Evolutionary conservation across 1,284 basidiomycete species (phyloP).

Genomic region (Polyporus tsugae): DNA sequence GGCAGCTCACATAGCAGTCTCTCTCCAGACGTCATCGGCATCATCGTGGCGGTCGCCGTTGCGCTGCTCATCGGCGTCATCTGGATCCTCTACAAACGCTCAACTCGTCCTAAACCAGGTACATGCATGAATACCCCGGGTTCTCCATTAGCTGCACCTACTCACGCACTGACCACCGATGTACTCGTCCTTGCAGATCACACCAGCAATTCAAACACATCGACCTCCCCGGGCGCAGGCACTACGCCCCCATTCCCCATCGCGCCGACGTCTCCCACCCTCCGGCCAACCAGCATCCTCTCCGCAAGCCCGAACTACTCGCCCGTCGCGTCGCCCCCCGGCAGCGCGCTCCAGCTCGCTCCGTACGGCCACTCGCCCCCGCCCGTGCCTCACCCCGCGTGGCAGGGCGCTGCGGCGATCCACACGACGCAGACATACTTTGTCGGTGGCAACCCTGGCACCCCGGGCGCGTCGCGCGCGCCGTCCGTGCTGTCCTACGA

Average conservation of each 20-base stretch:
- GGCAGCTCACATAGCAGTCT: neutral
- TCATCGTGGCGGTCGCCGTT: neutral
- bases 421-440: neutral
- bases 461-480: too few species aligned
- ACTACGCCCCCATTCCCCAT: neutral
- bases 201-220: neutral
- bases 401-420: neutral
- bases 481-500: neutral
- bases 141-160: neutral
- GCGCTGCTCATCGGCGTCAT: neutral
- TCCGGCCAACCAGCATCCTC: neutral
- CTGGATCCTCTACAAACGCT: neutral
- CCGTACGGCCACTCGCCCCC: neutral
- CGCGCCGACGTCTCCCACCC: neutral
- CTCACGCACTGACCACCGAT: neutral
- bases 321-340: neutral
- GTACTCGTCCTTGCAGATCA: neutral
- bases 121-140: neutral
- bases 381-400: neutral
- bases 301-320: neutral
- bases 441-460: neutral
- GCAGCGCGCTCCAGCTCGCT: neutral
- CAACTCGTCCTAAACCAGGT: neutral
- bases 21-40: slow-evolving; percentile 4
- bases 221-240: neutral